Percentiles rank a stretch among this genome's conserved stretches.
phyloP scores from a whole-genome alignment of 2,329 filamentous ascomycete species.

The Chlorencoelia australis region DNA sequence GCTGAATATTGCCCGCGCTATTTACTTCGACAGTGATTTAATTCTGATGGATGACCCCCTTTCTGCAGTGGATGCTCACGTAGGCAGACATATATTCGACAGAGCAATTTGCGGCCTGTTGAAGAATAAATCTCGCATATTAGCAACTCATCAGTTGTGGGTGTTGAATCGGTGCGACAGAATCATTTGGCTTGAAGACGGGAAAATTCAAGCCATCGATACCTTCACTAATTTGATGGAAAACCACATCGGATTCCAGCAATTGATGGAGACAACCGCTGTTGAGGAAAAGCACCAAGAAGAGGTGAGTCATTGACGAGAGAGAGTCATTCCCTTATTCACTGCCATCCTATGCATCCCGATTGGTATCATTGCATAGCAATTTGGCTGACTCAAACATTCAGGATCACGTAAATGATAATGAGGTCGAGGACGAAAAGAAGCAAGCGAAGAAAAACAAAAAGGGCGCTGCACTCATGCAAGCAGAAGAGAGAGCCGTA shows the following conservation, averaged over 20 bases:
- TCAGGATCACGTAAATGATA: conserved; percentile 38
- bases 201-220: conserved; percentile 73
- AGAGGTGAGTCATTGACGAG: too few species aligned
- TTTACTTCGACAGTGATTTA: conserved; percentile 59
- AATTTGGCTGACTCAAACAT: too few species aligned
- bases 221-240: conserved; percentile 84
- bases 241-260: conserved; percentile 65
- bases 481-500: conserved; percentile 53
- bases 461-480: conserved; percentile 58
- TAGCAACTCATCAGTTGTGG: conserved; percentile 93
- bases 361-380: too few species aligned
- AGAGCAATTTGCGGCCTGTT: conserved; percentile 85
- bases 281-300: conserved; percentile 53
- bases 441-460: conserved; percentile 36
- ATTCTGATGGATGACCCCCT: conserved; percentile 62
- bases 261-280: conserved; percentile 75
- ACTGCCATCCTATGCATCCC: too few species aligned
- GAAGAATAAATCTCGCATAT: conserved; percentile 77
- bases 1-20: conserved; percentile 80
- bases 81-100: conserved; percentile 75
- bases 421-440: conserved; percentile 37
- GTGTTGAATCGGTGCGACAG: conserved; percentile 84
- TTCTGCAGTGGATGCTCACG: conserved; percentile 60
- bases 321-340: too few species aligned
- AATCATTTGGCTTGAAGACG: conserved; percentile 87